Evolutionary conservation across 345 rosid genomes (phyloP), one percentile per base, ranked within the genome.

Genomic region (Eucalyptus dawsonii): DNA sequence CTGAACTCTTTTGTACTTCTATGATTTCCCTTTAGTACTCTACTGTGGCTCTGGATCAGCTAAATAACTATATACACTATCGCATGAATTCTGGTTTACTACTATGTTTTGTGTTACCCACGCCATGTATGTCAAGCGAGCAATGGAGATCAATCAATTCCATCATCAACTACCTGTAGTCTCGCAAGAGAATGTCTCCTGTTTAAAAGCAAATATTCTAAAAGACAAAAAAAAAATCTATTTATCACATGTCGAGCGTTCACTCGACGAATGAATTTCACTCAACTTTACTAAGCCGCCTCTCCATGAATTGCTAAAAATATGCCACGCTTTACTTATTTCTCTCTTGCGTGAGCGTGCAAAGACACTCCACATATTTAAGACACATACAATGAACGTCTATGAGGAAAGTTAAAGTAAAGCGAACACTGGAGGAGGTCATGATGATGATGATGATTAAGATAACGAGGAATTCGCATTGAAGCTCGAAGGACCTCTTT

Each of bases 401-500:
- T 83, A 83, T 11, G 29, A 56, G 29, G 89, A 80, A 22, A 80
- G 76, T 72, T 31, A 49, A 42, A 37, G 45, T 14, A 87, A 40
- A 56, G 87, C 53, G 10, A 86, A 49, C 51, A 16, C 60, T 81
- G 89, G 65, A 9, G 34, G 29, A 54, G 88, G 40, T 58, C 65
- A 19, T 62, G n/a, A 29, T 53, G 56, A 62, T 62, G 69, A 27
- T 62, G 40, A 31, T 47, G 87, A 47, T 45, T 50, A 47, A 34
- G 88, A 50, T 3, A 17, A 14, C 45, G 53, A 2, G 86, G 22
- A n/a, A 50, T 88, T 65, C n/a, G 69, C 69, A 29, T 58, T 90
- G 86, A 25, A 27, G 13, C 50, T 86, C 9, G 67, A 47, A 50
- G 87, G 86, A 27, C 89, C 94, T 29, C 92, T 91, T 29, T 93